These are phyloP conservation scores for Ogataea hybrid DNA, from an alignment of 1,139 yeast species.

Conservation along the genomic window DNA sequence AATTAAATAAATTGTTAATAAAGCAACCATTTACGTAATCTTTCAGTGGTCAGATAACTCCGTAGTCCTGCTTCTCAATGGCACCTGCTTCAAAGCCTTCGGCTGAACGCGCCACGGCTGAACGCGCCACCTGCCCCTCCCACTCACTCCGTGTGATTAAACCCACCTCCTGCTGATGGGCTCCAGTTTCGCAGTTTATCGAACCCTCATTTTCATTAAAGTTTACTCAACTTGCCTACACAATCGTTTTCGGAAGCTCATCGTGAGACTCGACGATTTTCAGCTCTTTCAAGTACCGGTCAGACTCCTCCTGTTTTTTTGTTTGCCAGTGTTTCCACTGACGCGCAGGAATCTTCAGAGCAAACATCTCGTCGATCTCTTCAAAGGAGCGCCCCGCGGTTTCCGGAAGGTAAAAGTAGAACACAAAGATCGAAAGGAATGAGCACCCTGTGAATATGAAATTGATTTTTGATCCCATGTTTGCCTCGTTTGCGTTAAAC, in stretches of 20 bases:
- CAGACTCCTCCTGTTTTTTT: background rate
- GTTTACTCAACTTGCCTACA: background rate
- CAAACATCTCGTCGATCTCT: slow-evolving; percentile 55
- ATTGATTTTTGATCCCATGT: slow-evolving; percentile 22
- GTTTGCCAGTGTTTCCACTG: slow-evolving; percentile 37
- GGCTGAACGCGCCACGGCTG: no score
- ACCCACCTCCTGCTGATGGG: no score
- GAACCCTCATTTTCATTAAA: no score
- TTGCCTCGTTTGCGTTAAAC: slow-evolving; percentile 26
- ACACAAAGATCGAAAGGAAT: background rate
- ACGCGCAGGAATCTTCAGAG: slow-evolving; percentile 43
- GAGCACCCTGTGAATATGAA: slow-evolving; percentile 15
- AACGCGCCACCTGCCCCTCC: no score
- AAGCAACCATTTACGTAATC: no score
- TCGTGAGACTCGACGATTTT: background rate
- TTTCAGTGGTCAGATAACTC: no score
- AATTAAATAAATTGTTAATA: no score
- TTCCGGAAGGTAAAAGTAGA: slow-evolving; percentile 56
- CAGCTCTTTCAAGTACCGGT: background rate
- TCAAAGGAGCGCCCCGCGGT: slow-evolving; percentile 56
- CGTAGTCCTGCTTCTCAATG: no score
- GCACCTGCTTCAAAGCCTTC: no score
- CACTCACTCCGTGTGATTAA: no score
- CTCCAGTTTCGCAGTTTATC: no score
- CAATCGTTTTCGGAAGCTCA: background rate